These are phyloP conservation scores for Bryum argenteum DNA, from an alignment of 225 moss, liverwort and hornwort genomes.

Conservation along the genomic window DNA sequence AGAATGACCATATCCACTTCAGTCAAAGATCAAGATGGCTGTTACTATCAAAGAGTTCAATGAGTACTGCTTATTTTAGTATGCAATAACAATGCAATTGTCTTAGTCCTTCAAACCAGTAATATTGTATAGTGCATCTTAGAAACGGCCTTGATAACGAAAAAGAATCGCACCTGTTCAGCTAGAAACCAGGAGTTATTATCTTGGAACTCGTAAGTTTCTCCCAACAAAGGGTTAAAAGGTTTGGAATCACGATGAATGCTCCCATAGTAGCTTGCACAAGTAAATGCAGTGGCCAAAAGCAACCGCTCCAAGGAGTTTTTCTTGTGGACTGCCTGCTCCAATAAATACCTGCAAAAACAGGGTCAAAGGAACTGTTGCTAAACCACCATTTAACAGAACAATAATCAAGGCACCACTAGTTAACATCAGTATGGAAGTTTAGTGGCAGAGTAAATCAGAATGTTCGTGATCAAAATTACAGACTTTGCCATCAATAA, in stretches of 20 bases:
- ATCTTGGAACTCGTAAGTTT: constrained; percentile 93
- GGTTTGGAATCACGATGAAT: constrained; percentile 99
- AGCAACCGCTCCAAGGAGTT: constrained; percentile 82
- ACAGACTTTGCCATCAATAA: background rate
- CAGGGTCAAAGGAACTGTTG: background rate
- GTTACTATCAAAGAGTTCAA: background rate
- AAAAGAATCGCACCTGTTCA: constrained; percentile 76
- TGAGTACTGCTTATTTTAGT: background rate
- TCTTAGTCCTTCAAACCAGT: constrained; percentile 2
- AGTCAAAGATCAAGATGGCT: background rate
- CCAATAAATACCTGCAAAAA: constrained; percentile 73
- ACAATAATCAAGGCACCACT: constrained; percentile 10
- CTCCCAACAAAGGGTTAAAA: constrained; percentile 96
- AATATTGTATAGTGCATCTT: background rate
- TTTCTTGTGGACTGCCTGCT: constrained; percentile 70
- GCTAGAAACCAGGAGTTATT: constrained; percentile 81
- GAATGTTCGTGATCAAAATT: background rate
- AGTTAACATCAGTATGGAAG: background rate
- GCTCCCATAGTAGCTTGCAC: constrained; percentile 93
- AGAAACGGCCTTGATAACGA: background rate
- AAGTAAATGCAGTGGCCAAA: constrained; percentile 75
- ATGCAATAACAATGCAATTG: constrained; percentile 6
- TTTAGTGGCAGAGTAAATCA: background rate
- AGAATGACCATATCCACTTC: constrained; percentile 2
- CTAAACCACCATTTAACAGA: background rate